A percentile compares a stretch with the other conserved stretches of the same genome.
These are phyloP conservation scores for Leccinum broughii DNA, from an alignment of 768 basidiomycete species.

Conservation along the genomic window DNA sequence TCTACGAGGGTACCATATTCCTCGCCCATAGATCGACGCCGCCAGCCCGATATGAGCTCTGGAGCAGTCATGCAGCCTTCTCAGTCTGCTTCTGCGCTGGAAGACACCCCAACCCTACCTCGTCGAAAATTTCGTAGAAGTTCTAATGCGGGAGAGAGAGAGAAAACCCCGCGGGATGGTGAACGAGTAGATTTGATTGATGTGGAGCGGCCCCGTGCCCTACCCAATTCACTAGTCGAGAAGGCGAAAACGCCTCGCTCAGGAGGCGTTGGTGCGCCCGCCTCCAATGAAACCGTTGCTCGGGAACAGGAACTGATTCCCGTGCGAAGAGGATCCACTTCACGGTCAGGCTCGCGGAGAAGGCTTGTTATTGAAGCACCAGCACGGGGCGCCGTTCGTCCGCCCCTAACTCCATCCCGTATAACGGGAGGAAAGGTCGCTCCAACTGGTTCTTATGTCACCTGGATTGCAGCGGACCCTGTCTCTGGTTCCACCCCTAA, in stretches of 20 bases:
- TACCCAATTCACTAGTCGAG: slow-evolving; percentile 17
- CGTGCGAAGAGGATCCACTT: slow-evolving; percentile 12
- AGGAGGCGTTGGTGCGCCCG: slow-evolving; percentile 16
- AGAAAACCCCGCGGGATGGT: slow-evolving; percentile 23
- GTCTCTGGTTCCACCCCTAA: slow-evolving; percentile 36
- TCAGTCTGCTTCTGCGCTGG: slow-evolving; percentile 30
- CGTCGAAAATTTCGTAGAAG: slow-evolving; percentile 31
- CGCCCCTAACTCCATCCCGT: slow-evolving; percentile 12
- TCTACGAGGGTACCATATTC: slow-evolving; percentile 28
- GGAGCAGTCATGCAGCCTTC: slow-evolving; percentile 28
- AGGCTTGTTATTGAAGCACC: slow-evolving; percentile 4
- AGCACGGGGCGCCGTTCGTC: slow-evolving; percentile 11
- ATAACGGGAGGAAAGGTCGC: slow-evolving; percentile 28
- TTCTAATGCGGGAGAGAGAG: slow-evolving; percentile 29
- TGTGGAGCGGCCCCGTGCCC: slow-evolving; percentile 20
- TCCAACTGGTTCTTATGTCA: slow-evolving; percentile 23
- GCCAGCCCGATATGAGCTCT: slow-evolving; percentile 21
- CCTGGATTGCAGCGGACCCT: slow-evolving; percentile 35
- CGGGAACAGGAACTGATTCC: slow-evolving; percentile 22
- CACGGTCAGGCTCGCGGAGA: slow-evolving; percentile 21
- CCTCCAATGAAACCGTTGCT: slow-evolving; percentile 22
- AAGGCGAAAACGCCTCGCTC: slow-evolving; percentile 16
- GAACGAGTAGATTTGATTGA: slow-evolving; percentile 27
- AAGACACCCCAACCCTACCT: slow-evolving; percentile 29
- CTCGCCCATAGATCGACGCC: slow-evolving; percentile 29